These are phyloP conservation scores for Mangifera indica DNA, from an alignment of 345 rosid species.

Conservation along the genomic window DNA sequence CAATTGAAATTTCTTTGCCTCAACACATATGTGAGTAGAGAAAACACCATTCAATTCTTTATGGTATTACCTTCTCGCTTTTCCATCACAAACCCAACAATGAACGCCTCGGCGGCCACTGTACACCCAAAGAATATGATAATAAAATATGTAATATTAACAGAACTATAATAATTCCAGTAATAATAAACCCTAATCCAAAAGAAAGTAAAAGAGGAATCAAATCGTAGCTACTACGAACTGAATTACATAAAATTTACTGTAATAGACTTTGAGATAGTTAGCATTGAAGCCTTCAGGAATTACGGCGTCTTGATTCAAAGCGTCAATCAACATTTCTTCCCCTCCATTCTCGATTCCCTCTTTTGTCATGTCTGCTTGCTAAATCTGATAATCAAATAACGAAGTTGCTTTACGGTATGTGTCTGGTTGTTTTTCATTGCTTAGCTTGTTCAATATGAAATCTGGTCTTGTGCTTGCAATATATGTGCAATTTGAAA, in stretches of 20 bases:
- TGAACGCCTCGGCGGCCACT: conserved; percentile 98
- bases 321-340: conserved; percentile 53
- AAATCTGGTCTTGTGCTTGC: too few species aligned
- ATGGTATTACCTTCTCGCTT: conserved; percentile 72
- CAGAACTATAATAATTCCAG: too few species aligned
- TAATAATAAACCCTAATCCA: too few species aligned
- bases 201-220: conserved; percentile 22
- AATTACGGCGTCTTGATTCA: conserved; percentile 26
- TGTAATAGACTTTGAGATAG: conserved; percentile 68
- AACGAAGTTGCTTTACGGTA: too few species aligned
- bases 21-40: conserved; percentile 6
- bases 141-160: too few species aligned
- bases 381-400: neutral
- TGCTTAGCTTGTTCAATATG: too few species aligned
- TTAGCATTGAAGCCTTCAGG: conserved; percentile 54
- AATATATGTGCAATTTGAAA: too few species aligned
- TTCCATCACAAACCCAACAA: conserved; percentile 95
- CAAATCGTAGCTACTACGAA: neutral
- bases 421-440: too few species aligned
- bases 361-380: conserved; percentile 39
- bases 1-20: conserved; percentile 2
- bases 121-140: conserved; percentile 90
- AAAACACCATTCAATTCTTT: too few species aligned
- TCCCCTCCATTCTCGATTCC: conserved; percentile 46
- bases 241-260: conserved; percentile 29